Evolutionary conservation across 768 basidiomycete genomes (phyloP), one percentile per base, ranked within the genome.

Genomic region (Xerocomellus chrysenteron): DNA sequence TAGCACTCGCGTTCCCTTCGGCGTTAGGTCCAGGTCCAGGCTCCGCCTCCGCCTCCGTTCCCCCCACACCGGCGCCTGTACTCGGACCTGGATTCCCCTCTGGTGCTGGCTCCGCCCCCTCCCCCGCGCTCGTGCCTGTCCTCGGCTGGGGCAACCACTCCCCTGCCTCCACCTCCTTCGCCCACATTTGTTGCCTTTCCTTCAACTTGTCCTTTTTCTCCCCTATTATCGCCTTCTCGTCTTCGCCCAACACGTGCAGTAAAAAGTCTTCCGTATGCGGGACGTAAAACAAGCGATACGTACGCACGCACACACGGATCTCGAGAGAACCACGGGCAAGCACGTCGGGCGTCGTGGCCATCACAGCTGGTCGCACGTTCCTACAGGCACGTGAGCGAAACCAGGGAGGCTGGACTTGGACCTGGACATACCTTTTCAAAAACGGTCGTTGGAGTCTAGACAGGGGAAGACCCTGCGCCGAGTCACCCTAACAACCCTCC

Each of bases 301-400:
- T 67, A 5, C 66, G 62, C 17, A 26, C 60, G 71, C 94, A 96
- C 54, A 97, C 82, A 59, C 88, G 88, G 68, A 92, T 90, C 70
- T 92, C 90, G 17, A 95, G 78, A 4, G 80, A 80, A 33, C 87
- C 86, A 37, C 68, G 77, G 1, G 83, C 78, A 30, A 78, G 63
- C 24, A 82, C 73, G 41, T 82, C 75, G 0, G 80, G 81, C 11
- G 71, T 72, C 4, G 66, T 61, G 12, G 76, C 41, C 14, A 14
- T 52, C 42, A 47, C 57, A 5, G 59, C 40, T 7, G 55, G 47
- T 35, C 51, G 59, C 21, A 66, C 52, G 48, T 68, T 65, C 61
- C 71, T 75, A 19, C 16, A 40, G 5, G 2, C 2, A 19, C 17
- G 5, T 9, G 49, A 55, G n/a, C 4, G 11, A 42, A 26, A 19